phyloP scores from a whole-genome alignment of 768 basidiomycete species.

The Fomitopsis serialis region DNA sequence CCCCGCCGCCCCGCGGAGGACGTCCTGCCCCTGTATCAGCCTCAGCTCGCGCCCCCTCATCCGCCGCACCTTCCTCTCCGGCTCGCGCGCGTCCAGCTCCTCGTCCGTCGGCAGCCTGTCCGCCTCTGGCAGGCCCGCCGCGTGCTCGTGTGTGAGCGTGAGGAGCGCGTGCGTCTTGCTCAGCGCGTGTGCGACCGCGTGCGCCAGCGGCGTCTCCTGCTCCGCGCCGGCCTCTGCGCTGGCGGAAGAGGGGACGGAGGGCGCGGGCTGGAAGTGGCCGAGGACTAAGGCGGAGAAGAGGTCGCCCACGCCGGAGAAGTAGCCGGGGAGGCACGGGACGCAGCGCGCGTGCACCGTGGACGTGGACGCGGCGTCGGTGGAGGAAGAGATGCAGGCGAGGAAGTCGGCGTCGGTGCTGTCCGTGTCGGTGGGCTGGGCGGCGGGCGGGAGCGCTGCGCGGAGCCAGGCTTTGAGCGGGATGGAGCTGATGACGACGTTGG shows the following conservation, averaged over 20 bases:
- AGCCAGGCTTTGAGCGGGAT: constrained; percentile 71
- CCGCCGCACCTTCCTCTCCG: constrained; percentile 58
- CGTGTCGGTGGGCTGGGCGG: constrained; percentile 26
- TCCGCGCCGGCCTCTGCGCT: background rate
- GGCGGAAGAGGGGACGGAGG: background rate
- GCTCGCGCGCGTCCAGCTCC: constrained; percentile 63
- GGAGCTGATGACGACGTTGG: constrained; percentile 89
- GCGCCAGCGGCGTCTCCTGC: constrained; percentile 40
- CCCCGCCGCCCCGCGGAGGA: constrained; percentile 45
- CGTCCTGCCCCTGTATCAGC: constrained; percentile 71
- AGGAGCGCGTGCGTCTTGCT: constrained; percentile 75
- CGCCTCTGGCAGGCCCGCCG: constrained; percentile 51
- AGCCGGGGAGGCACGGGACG: constrained; percentile 79
- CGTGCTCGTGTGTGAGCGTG: constrained; percentile 50
- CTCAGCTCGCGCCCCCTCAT: constrained; percentile 86
- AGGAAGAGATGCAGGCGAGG: constrained; percentile 81
- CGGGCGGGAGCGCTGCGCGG: constrained; percentile 41
- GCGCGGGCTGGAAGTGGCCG: constrained; percentile 52
- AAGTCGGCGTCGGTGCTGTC: constrained; percentile 33
- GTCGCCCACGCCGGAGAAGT: constrained; percentile 96
- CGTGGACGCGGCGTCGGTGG: constrained; percentile 22
- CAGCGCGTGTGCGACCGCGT: constrained; percentile 63
- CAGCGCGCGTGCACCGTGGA: constrained; percentile 61
- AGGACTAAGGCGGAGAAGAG: constrained; percentile 91
- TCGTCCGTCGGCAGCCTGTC: constrained; percentile 67